Base-by-base conservation (phyloP, 1,284 basidiomycete genomes). In the Cutaneotrichosporon curvatum region DNA sequence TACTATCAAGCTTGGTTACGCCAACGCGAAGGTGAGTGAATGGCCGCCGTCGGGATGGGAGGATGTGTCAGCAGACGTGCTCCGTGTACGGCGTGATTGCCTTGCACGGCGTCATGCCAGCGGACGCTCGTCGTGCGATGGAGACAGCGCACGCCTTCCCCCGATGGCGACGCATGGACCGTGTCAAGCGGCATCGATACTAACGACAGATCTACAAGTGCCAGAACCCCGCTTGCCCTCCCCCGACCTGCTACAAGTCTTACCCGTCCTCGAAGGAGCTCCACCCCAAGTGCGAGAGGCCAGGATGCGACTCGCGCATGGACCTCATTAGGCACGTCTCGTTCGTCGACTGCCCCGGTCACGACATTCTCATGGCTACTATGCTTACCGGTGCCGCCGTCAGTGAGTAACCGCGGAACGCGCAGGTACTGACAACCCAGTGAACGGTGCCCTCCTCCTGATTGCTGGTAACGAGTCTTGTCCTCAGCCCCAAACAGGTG, bases 301-400 rank as follows among this genome's bases (percentile, higher is more conserved):
- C 88, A 30, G 89, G 90, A 49, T 98, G 94, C 73, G 84, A 83
- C 36, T 81, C 82, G 47, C 80, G 81, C 36, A 92, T 97, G 90
- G 85, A 87, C 63, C 81, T 97, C 57, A 72, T 95, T 57, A 82
- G 36, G 20, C 36, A 37, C 20, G 36, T 37, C 20, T 37, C 36
- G 15, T 37, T 37, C 36, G 36, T 39, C n/a, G 35, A 43, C 44
- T 36, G 88, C 68, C 88, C 88, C 2, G 89, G 88, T 57, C 88
- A 92, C 80, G 88, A 92, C 66, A 79, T 79, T 73, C 72, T 98
- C 71, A 98, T 98, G 94, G 94, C 94, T 50, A 98, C 94, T 60
- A 98, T 98, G 95, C 79, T 98, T 63, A 97, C 97, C 80, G 94
- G 94, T 73, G 94, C 94, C 34, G 95, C 95, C 20, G 94, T 98